A percentile compares a stretch with the other conserved stretches of the same genome.
phyloP scores from a whole-genome alignment of 805 yeast species.

The Teunomyces aglyptinius region DNA sequence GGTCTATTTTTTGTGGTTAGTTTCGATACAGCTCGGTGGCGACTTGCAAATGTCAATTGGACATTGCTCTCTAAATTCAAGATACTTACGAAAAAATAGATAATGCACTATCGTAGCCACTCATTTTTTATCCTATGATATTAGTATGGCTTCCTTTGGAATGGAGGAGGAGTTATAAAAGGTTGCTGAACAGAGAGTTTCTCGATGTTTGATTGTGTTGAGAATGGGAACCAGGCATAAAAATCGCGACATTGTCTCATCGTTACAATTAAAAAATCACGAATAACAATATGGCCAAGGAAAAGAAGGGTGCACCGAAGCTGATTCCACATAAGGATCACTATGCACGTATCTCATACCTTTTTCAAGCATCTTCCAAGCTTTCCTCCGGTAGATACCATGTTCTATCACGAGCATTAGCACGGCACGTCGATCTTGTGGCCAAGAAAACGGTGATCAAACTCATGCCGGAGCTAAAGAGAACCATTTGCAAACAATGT shows the following conservation, averaged over 20 bases:
- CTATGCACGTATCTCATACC: slow-evolving; percentile 55
- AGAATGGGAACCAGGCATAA: neutral
- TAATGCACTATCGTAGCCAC: slow-evolving; percentile 99
- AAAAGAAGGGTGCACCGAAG: slow-evolving; percentile 30
- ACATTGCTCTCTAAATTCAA: neutral
- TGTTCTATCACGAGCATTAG: slow-evolving; percentile 54
- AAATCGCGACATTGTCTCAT: slow-evolving; percentile 4
- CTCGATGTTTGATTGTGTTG: neutral
- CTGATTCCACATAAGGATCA: slow-evolving; percentile 54
- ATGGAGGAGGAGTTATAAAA: neutral
- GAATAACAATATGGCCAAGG: neutral
- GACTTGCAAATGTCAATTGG: neutral
- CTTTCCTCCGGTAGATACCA: slow-evolving; percentile 32
- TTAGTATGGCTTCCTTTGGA: neutral
- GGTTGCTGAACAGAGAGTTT: neutral
- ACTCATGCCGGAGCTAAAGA: slow-evolving; percentile 61
- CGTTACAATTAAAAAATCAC: neutral
- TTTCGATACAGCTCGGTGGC: slow-evolving; percentile 3
- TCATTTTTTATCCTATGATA: slow-evolving; percentile 48
- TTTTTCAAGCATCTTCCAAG: slow-evolving; percentile 53
- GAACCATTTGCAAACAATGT: slow-evolving; percentile 71
- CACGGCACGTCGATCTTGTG: slow-evolving; percentile 55
- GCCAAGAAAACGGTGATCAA: slow-evolving; percentile 67
- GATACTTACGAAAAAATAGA: slow-evolving; percentile 86
- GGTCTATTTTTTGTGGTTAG: slow-evolving; percentile 51